Conservation (phyloP, 164 flowering plant species). For the Platanus orientalis region DNA sequence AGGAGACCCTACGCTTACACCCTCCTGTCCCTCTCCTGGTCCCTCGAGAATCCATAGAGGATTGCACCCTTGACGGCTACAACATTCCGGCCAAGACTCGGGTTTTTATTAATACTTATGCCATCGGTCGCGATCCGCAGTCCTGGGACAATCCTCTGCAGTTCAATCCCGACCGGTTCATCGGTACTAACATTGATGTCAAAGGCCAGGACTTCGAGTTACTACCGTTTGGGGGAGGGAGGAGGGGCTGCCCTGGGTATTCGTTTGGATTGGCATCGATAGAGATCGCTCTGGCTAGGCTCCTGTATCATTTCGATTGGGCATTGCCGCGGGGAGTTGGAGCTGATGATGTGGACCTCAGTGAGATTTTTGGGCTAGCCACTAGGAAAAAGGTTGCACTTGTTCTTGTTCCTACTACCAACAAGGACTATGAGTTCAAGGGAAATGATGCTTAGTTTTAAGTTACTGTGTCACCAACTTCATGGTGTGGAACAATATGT, state of each 20-base stretch:
- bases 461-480: too few species aligned
- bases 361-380: conserved; percentile 46
- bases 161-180: conserved; percentile 42
- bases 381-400: conserved; percentile 42
- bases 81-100: conserved; percentile 38
- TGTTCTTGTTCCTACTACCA: conserved; percentile 34
- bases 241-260: conserved; percentile 56
- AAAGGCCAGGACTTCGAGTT: conserved; percentile 38
- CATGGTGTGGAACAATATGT: too few species aligned
- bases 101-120: conserved; percentile 37
- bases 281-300: conserved; percentile 36
- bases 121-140: conserved; percentile 38
- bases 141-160: conserved; percentile 36
- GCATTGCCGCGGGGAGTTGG: conserved; percentile 34
- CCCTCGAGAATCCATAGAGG: conserved; percentile 49
- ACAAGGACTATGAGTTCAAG: conserved; percentile 12
- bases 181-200: conserved; percentile 18
- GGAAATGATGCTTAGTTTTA: neutral
- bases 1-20: conserved; percentile 42
- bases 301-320: conserved; percentile 55
- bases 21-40: conserved; percentile 48
- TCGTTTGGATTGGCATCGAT: conserved; percentile 41
- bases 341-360: conserved; percentile 31
- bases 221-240: conserved; percentile 50
- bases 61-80: conserved; percentile 37